Evolutionary conservation across 768 basidiomycete genomes (phyloP).

Genomic region (Cantharellus cinnabarinus): DNA sequence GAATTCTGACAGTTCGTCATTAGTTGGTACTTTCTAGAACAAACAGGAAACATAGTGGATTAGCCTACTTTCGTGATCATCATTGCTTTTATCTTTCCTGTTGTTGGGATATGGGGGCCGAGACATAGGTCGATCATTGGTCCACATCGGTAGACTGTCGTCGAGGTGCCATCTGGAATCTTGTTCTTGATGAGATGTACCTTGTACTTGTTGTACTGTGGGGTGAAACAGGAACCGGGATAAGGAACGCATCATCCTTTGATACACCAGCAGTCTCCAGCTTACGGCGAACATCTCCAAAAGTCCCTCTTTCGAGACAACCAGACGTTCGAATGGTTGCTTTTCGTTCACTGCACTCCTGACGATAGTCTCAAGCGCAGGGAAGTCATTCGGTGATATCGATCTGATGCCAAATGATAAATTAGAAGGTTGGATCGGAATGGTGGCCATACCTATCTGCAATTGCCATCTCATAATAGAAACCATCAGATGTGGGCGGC

Average conservation of each 20-base stretch:
- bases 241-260: neutral
- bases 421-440: neutral
- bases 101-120: conserved; percentile 95
- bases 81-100: conserved; percentile 91
- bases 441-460: conserved; percentile 34
- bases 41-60: neutral
- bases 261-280: conserved; percentile 1
- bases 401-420: conserved; percentile 24
- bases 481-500: conserved; percentile 92
- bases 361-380: conserved; percentile 68
- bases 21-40: neutral
- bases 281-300: conserved; percentile 88
- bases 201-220: conserved; percentile 98
- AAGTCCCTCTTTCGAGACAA: conserved; percentile 85
- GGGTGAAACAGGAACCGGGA: no score
- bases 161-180: conserved; percentile 86
- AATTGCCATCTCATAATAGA: conserved; percentile 98
- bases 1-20: conserved; percentile 43
- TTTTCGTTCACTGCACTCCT: conserved; percentile 87
- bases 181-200: conserved; percentile 86
- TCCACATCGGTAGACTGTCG: conserved; percentile 96
- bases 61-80: conserved; percentile 74
- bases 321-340: conserved; percentile 88
- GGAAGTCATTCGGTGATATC: conserved; percentile 67
- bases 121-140: conserved; percentile 96